These are phyloP conservation scores for Sabuloglossum arenarium DNA, from an alignment of 495 filamentous ascomycete genomes.

Conservation along the genomic window DNA sequence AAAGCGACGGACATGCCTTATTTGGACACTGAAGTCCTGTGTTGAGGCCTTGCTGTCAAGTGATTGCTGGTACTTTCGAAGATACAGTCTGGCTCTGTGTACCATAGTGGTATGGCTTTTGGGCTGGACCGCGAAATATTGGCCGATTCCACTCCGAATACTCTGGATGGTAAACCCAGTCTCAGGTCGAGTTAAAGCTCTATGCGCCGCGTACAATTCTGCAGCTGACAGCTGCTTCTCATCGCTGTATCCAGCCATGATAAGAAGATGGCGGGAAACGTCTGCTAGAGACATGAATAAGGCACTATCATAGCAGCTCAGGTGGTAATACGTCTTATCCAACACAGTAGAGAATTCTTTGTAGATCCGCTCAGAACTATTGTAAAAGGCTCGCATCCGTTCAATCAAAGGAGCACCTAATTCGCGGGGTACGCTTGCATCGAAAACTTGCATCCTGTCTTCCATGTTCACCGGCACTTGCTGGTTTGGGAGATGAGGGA, in stretches of 20 bases:
- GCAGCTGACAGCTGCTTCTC: conserved; percentile 21
- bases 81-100: conserved; percentile 29
- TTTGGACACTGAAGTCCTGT: too few species aligned
- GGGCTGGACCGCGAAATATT: conserved; percentile 25
- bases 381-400: conserved; percentile 30
- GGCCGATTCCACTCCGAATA: conserved; percentile 18
- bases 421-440: conserved; percentile 29
- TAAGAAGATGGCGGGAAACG: conserved; percentile 33
- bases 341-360: conserved; percentile 21
- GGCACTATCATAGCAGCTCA: conserved; percentile 25
- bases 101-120: conserved; percentile 24
- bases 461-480: conserved; percentile 18
- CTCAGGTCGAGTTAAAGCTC: conserved; percentile 33
- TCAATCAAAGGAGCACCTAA: conserved; percentile 26
- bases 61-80: conserved; percentile 34
- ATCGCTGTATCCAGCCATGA: conserved; percentile 16
- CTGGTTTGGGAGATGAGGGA: conserved; percentile 37
- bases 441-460: conserved; percentile 26
- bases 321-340: conserved; percentile 24
- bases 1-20: conserved; percentile 31
- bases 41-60: too few species aligned
- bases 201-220: conserved; percentile 48
- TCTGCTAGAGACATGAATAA: conserved; percentile 38
- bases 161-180: conserved; percentile 22
- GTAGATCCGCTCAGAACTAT: conserved; percentile 28